Conservation (phyloP, 495 filamentous ascomycete species). For the Xylaria curta region DNA sequence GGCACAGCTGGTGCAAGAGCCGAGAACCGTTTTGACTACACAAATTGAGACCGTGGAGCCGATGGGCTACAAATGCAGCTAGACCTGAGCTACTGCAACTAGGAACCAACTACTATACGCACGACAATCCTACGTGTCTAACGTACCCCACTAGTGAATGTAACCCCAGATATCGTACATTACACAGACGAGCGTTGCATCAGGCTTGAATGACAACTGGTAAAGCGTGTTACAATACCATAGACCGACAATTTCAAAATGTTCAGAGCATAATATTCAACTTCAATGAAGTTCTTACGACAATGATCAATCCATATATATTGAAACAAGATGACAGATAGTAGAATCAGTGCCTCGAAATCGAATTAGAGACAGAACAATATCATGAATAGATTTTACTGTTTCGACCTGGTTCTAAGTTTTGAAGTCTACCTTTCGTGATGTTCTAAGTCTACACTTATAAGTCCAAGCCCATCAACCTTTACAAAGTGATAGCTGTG, state of each 20-base stretch:
- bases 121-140: background rate
- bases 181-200: background rate
- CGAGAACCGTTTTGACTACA: background rate
- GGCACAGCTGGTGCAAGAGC: background rate
- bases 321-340: background rate
- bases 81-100: background rate
- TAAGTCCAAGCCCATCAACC: background rate
- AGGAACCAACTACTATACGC: background rate
- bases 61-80: background rate
- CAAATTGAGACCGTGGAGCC: background rate
- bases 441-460: background rate
- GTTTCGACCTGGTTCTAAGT: background rate
- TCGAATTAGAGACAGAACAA: background rate
- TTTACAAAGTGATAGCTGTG: constrained; percentile 28
- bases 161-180: background rate
- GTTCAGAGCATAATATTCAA: background rate
- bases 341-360: background rate
- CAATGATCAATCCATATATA: background rate
- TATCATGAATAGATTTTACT: background rate
- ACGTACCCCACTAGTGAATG: background rate
- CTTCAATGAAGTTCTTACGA: background rate
- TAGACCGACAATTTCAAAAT: background rate
- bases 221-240: background rate
- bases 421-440: background rate
- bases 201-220: background rate